These are phyloP conservation scores for Coniochaeta prunicola DNA, from an alignment of 2,329 filamentous ascomycete species.

Conservation along the genomic window DNA sequence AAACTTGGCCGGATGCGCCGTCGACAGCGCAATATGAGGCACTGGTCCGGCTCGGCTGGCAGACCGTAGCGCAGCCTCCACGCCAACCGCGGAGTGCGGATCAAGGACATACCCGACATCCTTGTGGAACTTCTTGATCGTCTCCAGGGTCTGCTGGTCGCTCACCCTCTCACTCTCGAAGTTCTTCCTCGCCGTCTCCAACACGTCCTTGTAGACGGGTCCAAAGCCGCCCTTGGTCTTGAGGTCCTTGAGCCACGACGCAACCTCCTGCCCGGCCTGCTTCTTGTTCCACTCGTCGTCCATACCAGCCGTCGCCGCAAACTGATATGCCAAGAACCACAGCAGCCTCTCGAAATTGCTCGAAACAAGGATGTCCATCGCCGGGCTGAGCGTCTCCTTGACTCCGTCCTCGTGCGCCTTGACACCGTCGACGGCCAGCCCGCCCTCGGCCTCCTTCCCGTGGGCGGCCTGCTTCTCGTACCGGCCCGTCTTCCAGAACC, in stretches of 20 bases:
- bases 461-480: slow-evolving; percentile 78
- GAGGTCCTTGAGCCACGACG: slow-evolving; percentile 69
- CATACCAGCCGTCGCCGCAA: slow-evolving; percentile 50
- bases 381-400: slow-evolving; percentile 86
- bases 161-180: slow-evolving; percentile 76
- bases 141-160: slow-evolving; percentile 60
- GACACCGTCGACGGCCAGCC: slow-evolving; percentile 55
- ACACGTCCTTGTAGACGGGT: slow-evolving; percentile 65
- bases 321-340: slow-evolving; percentile 83
- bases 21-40: slow-evolving; percentile 79
- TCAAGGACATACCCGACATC: slow-evolving; percentile 68
- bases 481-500: slow-evolving; percentile 84
- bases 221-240: slow-evolving; percentile 77
- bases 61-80: slow-evolving; percentile 37
- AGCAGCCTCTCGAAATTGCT: slow-evolving; percentile 95
- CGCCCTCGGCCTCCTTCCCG: slow-evolving; percentile 50
- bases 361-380: slow-evolving; percentile 95
- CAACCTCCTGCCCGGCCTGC: slow-evolving; percentile 69
- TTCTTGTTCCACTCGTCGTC: slow-evolving; percentile 60
- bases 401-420: slow-evolving; percentile 66
- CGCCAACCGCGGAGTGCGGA: slow-evolving; percentile 84
- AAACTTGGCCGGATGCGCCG: slow-evolving; percentile 95
- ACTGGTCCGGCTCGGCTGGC: slow-evolving; percentile 38
- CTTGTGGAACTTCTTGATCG: slow-evolving; percentile 50
- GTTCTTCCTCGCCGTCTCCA: slow-evolving; percentile 61